Evolutionary conservation across 805 yeast genomes (phyloP), one percentile per base, ranked within the genome.

Genomic region (Candida maesae): DNA sequence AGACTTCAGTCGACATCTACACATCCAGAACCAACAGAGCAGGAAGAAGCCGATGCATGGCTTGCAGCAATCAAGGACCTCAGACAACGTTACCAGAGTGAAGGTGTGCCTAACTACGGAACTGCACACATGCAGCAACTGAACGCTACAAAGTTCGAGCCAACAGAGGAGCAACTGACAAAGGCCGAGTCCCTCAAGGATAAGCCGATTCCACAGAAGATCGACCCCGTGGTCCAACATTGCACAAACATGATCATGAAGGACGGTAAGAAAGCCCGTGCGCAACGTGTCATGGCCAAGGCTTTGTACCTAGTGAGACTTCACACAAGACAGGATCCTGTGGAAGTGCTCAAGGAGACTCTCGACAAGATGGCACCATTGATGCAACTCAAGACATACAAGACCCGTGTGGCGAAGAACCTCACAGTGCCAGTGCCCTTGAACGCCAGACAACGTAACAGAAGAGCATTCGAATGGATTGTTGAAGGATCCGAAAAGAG

Each of bases 391-490:
- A 83, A 79, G 59, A 79, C 88, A 13, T 78, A 78, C 58, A 81
- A 80, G 55, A 88, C 93, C 3, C 93, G 93, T 44, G 83, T 83
- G 41, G 97, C 97, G 33, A 87, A 90, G 60, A 80, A 81, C 45
- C 74, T 76, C 45, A 73, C 80, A 29, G 82, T 87, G 37, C 99
- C 99, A 5, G 79, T 76, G 27, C 95, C 97, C 9, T 70, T 91
- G 55, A 79, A 77, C 36, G 79, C 78, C 55, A 80, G 88, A 65
- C 95, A 89, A 65, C 76, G 98, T 63, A 70, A 78, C 53, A 78
- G 96, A 64, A 78, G 77, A 56, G 96, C 98, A 2, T 85, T 95
- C 71, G 65, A 71, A 50, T 93, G 98, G 98, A 83, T 93, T 36
- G 64, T 89, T 40, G 96, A 87, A 45, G 88, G 95, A 16, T 77